Evolutionary conservation across 2,329 filamentous ascomycete species (phyloP), one percentile per base, ranked within the genome.

Genomic region (Dothistroma septosporum): DNA sequence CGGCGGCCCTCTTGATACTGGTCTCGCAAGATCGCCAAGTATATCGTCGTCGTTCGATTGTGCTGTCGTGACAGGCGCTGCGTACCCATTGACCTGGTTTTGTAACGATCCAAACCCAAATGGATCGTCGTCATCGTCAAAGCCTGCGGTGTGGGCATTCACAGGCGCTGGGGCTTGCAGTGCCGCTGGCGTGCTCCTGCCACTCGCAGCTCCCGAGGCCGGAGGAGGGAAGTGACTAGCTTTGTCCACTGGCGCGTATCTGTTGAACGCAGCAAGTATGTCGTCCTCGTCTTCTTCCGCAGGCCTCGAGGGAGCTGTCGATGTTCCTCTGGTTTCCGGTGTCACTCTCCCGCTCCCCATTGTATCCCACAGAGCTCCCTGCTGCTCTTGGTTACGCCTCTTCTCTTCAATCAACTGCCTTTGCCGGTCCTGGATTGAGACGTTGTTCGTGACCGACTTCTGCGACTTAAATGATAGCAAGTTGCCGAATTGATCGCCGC

Each of bases 371-470:
- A 87, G 85, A 69, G 83, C 87, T 69, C 83, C 84, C 71, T 85
- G 84, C 72, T 92, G 88, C 61, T 87, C 88, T 62, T 92, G 89
- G 73, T 93, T 90, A 61, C 84, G 85, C 64, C 85, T 83, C 75
- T 91, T 90, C 69, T 91, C 87, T 75, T 96, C 90, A 66, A 89
- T 85, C 66, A 96, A 77, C 63, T 85, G 88, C 69, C 79, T 83
- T 73, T 89, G 86, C 56, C 85, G 82, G 69, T 88, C 85, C 58
- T 84, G 77, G 9, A 89, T 78, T 1, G 85, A 85, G 16, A 97
- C 79, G 65, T 89, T 94, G 74, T 86, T 88, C n/a, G 37, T 84
- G 57, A 77, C 66, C 72, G 62, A 84, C 73, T 87, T 87, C 55
- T 82, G 77, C 32, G 82, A 76, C 53, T 83, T 83, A 69, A 88